Base-by-base conservation (phyloP, 306 rosid genomes). In the Dalbergia cochinchinensis region DNA sequence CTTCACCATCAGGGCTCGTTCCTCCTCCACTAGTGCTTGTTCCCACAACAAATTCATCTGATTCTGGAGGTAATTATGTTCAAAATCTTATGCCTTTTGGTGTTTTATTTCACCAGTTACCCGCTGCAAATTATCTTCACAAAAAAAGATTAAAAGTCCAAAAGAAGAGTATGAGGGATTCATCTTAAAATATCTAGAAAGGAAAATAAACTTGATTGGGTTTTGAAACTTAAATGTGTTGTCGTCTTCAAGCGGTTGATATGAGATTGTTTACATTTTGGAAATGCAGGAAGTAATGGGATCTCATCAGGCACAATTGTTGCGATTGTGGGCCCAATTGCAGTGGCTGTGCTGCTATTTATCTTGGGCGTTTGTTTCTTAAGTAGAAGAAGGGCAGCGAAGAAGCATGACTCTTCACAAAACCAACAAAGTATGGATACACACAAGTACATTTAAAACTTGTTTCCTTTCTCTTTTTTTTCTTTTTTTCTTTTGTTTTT, bases 321-420 rank as follows among this genome's bases (percentile, higher is more conserved):
- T 45, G 85, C 78, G 7, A 73, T 81, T 77, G 83, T 67, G 8
- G 71, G 73, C 53, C 61, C 88, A 77, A 73, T 61, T 1, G 5
- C 50, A 5, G 80, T 77, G 1, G 68, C 74, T n/a, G 78, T 44
- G 4, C 37, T 85, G 39, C 61, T 85, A 2, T 77, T 85, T 48
- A 11, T 67, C 3, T 41, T 81, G 4, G 85, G 78, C 7, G 3
- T 53, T 39, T 81, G 63, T 77, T 60, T 78, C 70, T 74, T 81
- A 10, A n/a, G 39, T 19, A 73, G 20, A 62, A 72, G 67, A 68
- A 44, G 50, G 50, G 35, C 31, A 5, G 73, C 19, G 54, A 77
- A 85, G 71, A 77, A 66, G 31, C 37, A 4, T 11, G 71, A 60
- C 7, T 35, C 78, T 77, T 60, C 13, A 11, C 59, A 20, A 8